Evolutionary conservation across 495 filamentous ascomycete genomes (phyloP).

Genomic region (Stereocaulon alpinum): DNA sequence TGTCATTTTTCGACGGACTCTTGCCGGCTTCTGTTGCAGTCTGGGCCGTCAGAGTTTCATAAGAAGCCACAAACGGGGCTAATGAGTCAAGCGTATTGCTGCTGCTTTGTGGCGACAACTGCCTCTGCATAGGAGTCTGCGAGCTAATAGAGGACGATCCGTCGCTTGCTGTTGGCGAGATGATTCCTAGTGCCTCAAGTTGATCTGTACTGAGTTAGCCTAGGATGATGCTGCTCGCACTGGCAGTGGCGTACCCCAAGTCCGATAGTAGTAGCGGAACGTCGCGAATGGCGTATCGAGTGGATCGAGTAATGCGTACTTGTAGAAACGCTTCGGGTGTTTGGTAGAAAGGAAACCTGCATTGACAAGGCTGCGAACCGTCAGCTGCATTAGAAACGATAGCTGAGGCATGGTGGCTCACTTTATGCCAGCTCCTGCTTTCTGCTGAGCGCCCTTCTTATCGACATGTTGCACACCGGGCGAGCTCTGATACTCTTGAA

Average conservation of each 20-base stretch:
- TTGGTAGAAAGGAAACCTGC: conserved; percentile 24
- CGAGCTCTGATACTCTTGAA: conserved; percentile 12
- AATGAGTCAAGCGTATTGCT: background rate
- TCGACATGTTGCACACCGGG: background rate
- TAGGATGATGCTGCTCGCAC: background rate
- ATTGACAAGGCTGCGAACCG: conserved; percentile 25
- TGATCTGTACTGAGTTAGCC: conserved; percentile 17
- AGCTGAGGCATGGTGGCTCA: background rate
- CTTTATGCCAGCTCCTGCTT: conserved; percentile 9
- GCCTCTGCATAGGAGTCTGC: background rate
- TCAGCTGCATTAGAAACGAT: background rate
- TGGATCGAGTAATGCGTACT: conserved; percentile 34
- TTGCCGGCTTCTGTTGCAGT: background rate
- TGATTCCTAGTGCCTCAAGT: conserved; percentile 17
- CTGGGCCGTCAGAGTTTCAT: background rate
- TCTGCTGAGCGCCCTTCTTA: background rate
- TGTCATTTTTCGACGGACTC: background rate
- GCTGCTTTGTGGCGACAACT: background rate
- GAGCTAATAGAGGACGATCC: background rate
- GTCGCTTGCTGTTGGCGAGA: conserved; percentile 7
- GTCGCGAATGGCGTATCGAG: conserved; percentile 33
- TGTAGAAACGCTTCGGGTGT: conserved; percentile 32
- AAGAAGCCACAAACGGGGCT: background rate
- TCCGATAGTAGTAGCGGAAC: conserved; percentile 31
- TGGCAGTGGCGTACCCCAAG: conserved; percentile 14